Percentiles rank a stretch among this genome's conserved stretches.
These are phyloP conservation scores for Clonostachys sp. DNA, from an alignment of 2,329 filamentous ascomycete genomes.

Conservation along the genomic window DNA sequence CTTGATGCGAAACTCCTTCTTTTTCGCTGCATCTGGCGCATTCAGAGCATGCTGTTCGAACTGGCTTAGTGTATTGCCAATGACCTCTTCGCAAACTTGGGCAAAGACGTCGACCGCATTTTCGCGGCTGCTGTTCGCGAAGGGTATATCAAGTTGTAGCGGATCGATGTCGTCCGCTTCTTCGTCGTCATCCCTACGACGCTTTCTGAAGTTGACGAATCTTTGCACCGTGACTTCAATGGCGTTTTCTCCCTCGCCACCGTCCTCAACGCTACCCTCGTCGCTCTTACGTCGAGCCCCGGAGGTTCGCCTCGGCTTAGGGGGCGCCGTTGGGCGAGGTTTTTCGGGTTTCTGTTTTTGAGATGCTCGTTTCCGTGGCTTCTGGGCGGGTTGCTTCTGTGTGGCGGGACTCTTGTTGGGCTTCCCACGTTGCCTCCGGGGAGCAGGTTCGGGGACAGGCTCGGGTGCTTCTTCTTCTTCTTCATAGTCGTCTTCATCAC, in stretches of 20 bases:
- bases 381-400: slow-evolving; percentile 26
- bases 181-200: slow-evolving; percentile 30
- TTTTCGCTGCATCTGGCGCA: slow-evolving; percentile 38
- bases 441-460: slow-evolving; percentile 10
- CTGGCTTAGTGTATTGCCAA: slow-evolving; percentile 43
- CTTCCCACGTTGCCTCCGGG: slow-evolving; percentile 29
- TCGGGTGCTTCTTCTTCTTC: slow-evolving; percentile 12
- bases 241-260: slow-evolving; percentile 5
- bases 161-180: slow-evolving; percentile 38
- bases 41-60: slow-evolving; percentile 32
- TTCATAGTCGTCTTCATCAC: slow-evolving; percentile 16
- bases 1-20: slow-evolving; percentile 51
- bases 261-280: not conserved
- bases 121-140: slow-evolving; percentile 47
- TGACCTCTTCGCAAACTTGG: slow-evolving; percentile 57
- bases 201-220: slow-evolving; percentile 43
- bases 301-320: no score
- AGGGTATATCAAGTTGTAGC: slow-evolving; percentile 46
- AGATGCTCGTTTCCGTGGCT: slow-evolving; percentile 1
- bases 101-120: slow-evolving; percentile 59
- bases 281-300: slow-evolving; percentile 1
- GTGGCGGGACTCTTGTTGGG: slow-evolving; percentile 31
- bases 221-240: slow-evolving; percentile 58
- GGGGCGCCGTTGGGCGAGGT: slow-evolving; percentile 7
- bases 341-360: slow-evolving; percentile 5